Evolutionary conservation across 2,329 filamentous ascomycete species (phyloP).

Genomic region (Mariannaea sp.): DNA sequence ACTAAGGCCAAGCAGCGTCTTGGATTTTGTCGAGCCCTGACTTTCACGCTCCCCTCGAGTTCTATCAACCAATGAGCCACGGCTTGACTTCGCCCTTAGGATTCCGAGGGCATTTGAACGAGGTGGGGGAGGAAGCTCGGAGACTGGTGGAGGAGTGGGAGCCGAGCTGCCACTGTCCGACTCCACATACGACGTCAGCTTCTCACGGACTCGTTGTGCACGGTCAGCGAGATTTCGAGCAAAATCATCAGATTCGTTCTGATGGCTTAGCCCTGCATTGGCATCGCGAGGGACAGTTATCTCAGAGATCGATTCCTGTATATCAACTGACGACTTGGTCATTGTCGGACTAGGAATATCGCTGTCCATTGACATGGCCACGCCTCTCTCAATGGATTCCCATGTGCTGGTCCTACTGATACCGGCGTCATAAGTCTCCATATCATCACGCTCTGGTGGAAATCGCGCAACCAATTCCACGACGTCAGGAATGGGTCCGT

Average conservation of each 20-base stretch:
- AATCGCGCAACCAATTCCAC: slow-evolving; percentile 39
- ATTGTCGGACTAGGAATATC: slow-evolving; percentile 30
- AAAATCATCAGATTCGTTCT: slow-evolving; percentile 66
- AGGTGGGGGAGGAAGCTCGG: slow-evolving; percentile 49
- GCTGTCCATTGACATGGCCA: slow-evolving; percentile 35
- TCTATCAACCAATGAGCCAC: slow-evolving; percentile 64
- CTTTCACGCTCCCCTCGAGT: slow-evolving; percentile 48
- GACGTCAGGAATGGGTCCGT: slow-evolving; percentile 55
- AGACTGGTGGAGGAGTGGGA: slow-evolving; percentile 35
- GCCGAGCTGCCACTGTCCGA: slow-evolving; percentile 54
- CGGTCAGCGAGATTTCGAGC: slow-evolving; percentile 73
- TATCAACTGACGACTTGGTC: slow-evolving; percentile 29
- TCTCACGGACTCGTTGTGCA: slow-evolving; percentile 73
- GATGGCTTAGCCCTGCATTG: slow-evolving; percentile 48
- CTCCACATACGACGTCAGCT: slow-evolving; percentile 70
- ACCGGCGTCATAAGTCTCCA: slow-evolving; percentile 28
- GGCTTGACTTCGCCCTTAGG: slow-evolving; percentile 69
- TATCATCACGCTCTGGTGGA: slow-evolving; percentile 44
- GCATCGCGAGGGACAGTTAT: slow-evolving; percentile 16
- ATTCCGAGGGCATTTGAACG: slow-evolving; percentile 65
- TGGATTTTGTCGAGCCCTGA: slow-evolving; percentile 55
- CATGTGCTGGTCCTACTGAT: slow-evolving; percentile 50
- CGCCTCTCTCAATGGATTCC: slow-evolving; percentile 44
- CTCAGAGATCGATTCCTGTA: slow-evolving; percentile 1
- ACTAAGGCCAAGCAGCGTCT: slow-evolving; percentile 65